A percentile compares a stretch with the other conserved stretches of the same genome.
Conservation (phyloP, 306 rosid species). For the Quercus mongolica region DNA sequence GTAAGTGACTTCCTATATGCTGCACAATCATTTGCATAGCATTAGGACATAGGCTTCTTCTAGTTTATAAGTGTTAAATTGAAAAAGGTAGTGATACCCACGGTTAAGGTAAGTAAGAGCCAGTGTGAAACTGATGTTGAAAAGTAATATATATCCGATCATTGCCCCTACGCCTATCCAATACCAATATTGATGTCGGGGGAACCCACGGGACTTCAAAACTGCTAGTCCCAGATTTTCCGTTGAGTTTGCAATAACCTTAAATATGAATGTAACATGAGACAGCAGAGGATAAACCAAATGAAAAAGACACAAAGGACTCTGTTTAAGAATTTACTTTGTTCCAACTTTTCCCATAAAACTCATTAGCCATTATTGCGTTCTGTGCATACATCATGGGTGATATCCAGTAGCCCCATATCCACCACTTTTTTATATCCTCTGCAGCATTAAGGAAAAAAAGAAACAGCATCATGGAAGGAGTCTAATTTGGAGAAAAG, state of each 20-base stretch:
- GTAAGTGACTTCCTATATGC: conserved; percentile 41
- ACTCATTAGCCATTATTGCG: conserved; percentile 61
- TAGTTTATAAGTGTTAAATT: neutral
- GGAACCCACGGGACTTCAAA: conserved; percentile 54
- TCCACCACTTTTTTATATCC: conserved; percentile 58
- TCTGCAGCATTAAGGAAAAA: conserved; percentile 29
- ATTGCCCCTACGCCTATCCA: conserved; percentile 68
- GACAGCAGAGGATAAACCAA: neutral
- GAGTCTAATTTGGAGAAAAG: neutral
- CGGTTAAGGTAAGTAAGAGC: conserved; percentile 55
- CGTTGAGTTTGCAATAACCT: conserved; percentile 41
- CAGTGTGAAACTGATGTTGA: conserved; percentile 44
- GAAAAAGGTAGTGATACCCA: conserved; percentile 27
- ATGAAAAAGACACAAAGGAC: neutral
- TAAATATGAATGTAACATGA: neutral
- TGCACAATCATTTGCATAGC: conserved; percentile 22
- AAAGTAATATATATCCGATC: conserved; percentile 42
- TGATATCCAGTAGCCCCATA: conserved; percentile 79
- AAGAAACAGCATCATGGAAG: neutral
- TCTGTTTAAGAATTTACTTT: conserved; percentile 38
- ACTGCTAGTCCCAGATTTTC: conserved; percentile 40
- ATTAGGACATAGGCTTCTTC: neutral
- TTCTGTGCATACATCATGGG: conserved; percentile 72
- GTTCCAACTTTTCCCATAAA: conserved; percentile 62
- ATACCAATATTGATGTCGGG: conserved; percentile 54